phyloP scores from a whole-genome alignment of 2,329 filamentous ascomycete genomes.

The Fusarium newnesense region DNA sequence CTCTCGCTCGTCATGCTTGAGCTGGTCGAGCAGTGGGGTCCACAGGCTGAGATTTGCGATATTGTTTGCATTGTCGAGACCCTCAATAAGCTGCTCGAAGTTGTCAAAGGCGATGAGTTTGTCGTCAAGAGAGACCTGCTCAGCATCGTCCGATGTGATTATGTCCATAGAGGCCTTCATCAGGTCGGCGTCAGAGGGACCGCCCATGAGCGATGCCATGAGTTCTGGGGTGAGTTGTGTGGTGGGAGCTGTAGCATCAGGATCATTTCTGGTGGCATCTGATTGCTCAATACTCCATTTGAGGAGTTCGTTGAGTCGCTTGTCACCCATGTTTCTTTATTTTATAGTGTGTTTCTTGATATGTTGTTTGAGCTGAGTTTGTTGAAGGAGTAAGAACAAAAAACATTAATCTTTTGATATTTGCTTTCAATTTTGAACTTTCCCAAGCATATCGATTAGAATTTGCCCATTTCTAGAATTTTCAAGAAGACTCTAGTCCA shows the following conservation, averaged over 20 bases:
- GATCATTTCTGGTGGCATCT: constrained; percentile 45
- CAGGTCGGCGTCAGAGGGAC: constrained; percentile 87
- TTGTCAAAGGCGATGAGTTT: constrained; percentile 92
- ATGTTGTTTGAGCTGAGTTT: not conserved
- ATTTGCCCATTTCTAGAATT: constrained; percentile 54
- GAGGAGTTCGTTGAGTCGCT: constrained; percentile 77
- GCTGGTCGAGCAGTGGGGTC: constrained; percentile 78
- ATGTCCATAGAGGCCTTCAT: constrained; percentile 88
- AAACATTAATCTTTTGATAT: constrained; percentile 20
- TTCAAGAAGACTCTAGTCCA: constrained; percentile 50
- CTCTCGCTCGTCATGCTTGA: constrained; percentile 75
- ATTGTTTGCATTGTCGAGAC: constrained; percentile 97
- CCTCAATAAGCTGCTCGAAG: constrained; percentile 91
- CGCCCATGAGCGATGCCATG: constrained; percentile 81
- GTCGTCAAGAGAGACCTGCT: constrained; percentile 73
- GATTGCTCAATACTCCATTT: constrained; percentile 76
- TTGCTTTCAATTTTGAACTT: constrained; percentile 28
- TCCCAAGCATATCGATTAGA: constrained; percentile 34
- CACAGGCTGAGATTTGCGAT: constrained; percentile 82
- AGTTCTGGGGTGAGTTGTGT: constrained; percentile 73
- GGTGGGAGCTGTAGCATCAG: constrained; percentile 47
- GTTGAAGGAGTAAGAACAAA: constrained; percentile 1
- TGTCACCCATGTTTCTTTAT: constrained; percentile 57
- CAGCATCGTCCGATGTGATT: constrained; percentile 70
- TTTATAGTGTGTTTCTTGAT: not conserved